Percentiles rank a stretch among this genome's conserved stretches.
Evolutionary conservation across 2,329 filamentous ascomycete species (phyloP).

Genomic region (Aureobasidium sp.): DNA sequence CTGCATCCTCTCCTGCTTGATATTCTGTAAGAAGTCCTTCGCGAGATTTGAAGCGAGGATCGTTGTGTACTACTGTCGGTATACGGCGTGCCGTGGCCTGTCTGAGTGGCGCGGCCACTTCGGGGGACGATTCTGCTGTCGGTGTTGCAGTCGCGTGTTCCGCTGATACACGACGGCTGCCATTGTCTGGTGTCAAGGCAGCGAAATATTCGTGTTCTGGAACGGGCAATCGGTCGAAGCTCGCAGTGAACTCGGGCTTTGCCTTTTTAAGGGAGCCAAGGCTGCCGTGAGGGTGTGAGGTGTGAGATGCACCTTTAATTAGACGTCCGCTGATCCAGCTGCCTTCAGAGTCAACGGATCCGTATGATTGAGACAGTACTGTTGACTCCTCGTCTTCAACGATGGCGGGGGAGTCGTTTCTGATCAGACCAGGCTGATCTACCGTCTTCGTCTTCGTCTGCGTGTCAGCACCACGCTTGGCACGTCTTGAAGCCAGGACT

Average conservation of each 20-base stretch:
- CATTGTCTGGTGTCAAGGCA: constrained; percentile 30
- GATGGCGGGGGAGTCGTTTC: constrained; percentile 21
- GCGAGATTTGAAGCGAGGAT: constrained; percentile 52
- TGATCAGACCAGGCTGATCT: constrained; percentile 36
- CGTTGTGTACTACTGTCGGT: constrained; percentile 58
- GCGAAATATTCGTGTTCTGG: constrained; percentile 71
- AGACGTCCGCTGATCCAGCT: constrained; percentile 86
- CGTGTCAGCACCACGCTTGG: constrained; percentile 22
- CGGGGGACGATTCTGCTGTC: constrained; percentile 10
- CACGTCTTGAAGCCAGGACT: constrained; percentile 35
- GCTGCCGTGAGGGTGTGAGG: constrained; percentile 41
- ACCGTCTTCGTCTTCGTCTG: constrained; percentile 21
- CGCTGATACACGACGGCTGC: constrained; percentile 13
- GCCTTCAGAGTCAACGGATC: constrained; percentile 89
- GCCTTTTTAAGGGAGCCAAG: constrained; percentile 37
- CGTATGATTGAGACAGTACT: constrained; percentile 70
- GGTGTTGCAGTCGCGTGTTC: constrained; percentile 6
- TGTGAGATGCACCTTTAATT: constrained; percentile 42
- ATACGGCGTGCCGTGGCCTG: constrained; percentile 49
- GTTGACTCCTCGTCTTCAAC: background rate
- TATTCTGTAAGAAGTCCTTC: constrained; percentile 54
- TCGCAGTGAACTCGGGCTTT: constrained; percentile 49
- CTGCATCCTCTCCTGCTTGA: constrained; percentile 6
- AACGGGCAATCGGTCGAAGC: constrained; percentile 57
- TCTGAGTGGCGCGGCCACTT: constrained; percentile 12